These are phyloP conservation scores for Piper betle DNA, from an alignment of 164 flowering plant species.

Conservation along the genomic window DNA sequence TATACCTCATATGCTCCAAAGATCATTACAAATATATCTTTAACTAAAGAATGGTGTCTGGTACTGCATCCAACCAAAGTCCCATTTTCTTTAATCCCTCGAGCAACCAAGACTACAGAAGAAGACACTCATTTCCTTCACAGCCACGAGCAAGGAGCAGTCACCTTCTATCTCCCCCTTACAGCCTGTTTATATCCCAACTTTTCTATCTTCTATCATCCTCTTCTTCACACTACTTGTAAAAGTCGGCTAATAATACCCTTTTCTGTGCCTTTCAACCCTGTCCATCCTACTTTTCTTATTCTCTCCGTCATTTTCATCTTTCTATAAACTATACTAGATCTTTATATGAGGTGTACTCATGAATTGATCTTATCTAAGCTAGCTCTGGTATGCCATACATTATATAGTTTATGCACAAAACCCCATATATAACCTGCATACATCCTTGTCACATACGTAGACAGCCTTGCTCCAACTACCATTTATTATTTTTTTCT, in stretches of 20 bases:
- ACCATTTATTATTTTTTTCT: background rate
- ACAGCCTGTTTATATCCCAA: constrained; percentile 3
- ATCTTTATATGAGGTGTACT: background rate
- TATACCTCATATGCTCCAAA: too few relatives aligned
- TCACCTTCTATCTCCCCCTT: constrained; percentile 1
- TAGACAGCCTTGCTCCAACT: background rate
- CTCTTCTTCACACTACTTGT: background rate
- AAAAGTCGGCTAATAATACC: background rate
- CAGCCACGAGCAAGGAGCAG: too few relatives aligned
- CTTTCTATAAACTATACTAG: background rate
- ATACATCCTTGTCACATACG: background rate
- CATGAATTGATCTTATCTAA: background rate
- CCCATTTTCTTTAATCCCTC: too few relatives aligned
- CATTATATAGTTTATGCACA: background rate
- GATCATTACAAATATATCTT: too few relatives aligned
- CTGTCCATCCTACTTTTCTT: background rate
- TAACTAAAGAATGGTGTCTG: too few relatives aligned
- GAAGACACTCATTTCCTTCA: too few relatives aligned
- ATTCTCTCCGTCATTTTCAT: background rate
- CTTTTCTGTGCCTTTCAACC: background rate
- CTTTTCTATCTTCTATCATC: background rate
- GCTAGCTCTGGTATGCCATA: background rate
- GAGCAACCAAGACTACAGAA: too few relatives aligned
- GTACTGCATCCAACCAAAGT: too few relatives aligned
- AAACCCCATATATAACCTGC: background rate